phyloP scores from a whole-genome alignment of 768 basidiomycete genomes.

The Gymnopilus junonius region DNA sequence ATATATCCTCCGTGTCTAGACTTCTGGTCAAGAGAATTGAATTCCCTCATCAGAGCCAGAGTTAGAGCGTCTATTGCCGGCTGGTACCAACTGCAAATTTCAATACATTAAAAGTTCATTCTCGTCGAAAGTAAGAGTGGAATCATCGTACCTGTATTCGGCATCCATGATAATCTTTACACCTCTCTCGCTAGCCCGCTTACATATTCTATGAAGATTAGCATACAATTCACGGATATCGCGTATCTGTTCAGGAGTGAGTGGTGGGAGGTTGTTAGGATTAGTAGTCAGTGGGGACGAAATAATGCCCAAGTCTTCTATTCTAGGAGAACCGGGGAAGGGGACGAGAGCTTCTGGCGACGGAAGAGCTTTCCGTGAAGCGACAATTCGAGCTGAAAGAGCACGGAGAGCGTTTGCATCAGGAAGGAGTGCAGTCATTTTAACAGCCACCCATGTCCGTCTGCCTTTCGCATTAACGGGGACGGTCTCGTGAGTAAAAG shows the following conservation, averaged over 20 bases:
- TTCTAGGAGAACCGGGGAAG: constrained; percentile 72
- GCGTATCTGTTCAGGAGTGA: constrained; percentile 55
- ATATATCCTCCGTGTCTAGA: constrained; percentile 24
- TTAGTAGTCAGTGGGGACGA: constrained; percentile 40
- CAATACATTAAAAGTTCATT: neutral
- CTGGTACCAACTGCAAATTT: constrained; percentile 61
- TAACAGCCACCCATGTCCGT: constrained; percentile 85
- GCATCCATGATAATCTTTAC: constrained; percentile 84
- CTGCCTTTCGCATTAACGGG: constrained; percentile 37
- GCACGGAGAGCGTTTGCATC: constrained; percentile 62
- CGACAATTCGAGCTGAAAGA: constrained; percentile 61
- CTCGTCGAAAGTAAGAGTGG: neutral
- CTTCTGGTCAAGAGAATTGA: constrained; percentile 55
- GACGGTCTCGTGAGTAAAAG: neutral
- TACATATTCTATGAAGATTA: constrained; percentile 68
- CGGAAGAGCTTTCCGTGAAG: constrained; percentile 26
- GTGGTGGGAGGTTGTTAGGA: neutral
- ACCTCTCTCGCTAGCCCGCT: constrained; percentile 59
- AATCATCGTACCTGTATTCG: constrained; percentile 65
- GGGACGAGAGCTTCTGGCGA: constrained; percentile 39
- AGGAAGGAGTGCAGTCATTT: constrained; percentile 79
- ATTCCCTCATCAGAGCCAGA: constrained; percentile 73
- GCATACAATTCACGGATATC: constrained; percentile 64
- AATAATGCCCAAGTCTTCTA: constrained; percentile 61
- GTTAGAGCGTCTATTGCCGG: constrained; percentile 87